A percentile compares a stretch with the other conserved stretches of the same genome.
Evolutionary conservation across 345 rosid species (phyloP).

Genomic region (Linum usitatissimum): DNA sequence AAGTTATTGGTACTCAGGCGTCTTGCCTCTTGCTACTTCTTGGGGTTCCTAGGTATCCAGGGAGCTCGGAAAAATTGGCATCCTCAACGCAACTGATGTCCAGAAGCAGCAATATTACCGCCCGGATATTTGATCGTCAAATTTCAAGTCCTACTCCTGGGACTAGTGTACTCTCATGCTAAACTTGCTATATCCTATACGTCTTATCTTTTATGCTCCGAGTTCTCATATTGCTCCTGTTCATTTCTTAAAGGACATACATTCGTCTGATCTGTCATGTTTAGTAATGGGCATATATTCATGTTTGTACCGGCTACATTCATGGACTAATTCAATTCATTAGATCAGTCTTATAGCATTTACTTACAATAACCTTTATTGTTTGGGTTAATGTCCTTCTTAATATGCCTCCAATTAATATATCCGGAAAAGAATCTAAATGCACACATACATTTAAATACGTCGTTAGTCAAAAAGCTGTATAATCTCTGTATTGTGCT

Average conservation of each 20-base stretch:
- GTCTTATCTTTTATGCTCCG: not conserved
- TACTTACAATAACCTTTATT: not conserved
- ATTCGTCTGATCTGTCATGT: not conserved
- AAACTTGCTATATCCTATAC: not conserved
- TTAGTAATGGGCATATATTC: not conserved
- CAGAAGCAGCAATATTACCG: constrained; percentile 51
- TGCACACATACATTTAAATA: not conserved
- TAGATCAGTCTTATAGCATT: not conserved
- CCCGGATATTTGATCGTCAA: constrained; percentile 86
- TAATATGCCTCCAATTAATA: not conserved
- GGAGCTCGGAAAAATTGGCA: not conserved
- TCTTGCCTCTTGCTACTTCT: too few relatives aligned
- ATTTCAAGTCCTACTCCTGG: constrained; percentile 58
- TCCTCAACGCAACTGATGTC: constrained; percentile 30
- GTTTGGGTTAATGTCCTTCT: not conserved
- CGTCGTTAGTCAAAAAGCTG: not conserved
- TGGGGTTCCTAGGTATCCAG: too few relatives aligned
- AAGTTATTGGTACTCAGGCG: too few relatives aligned
- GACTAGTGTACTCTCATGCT: constrained; percentile 35
- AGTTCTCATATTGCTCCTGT: not conserved
- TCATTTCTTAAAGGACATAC: not conserved
- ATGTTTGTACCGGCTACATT: not conserved
- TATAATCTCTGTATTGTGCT: not conserved
- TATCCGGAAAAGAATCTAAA: too few relatives aligned
- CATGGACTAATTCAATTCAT: not conserved